Evolutionary conservation across 768 basidiomycete species (phyloP).

Genomic region (Mrakia gelida): DNA sequence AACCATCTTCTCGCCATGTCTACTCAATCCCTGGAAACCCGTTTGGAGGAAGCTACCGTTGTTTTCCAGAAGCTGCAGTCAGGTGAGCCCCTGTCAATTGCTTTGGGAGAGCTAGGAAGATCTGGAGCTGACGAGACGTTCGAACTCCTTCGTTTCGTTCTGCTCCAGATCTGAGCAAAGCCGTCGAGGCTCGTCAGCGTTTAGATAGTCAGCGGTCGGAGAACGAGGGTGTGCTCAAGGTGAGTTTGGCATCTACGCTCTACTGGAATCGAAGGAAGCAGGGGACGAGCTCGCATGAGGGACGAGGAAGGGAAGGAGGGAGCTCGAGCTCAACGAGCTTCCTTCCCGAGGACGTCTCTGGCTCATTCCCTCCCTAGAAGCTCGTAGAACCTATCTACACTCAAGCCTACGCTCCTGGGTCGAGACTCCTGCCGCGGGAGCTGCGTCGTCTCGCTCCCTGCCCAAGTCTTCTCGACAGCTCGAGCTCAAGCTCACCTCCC

Average conservation of each 20-base stretch:
- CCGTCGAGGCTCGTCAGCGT: constrained; percentile 74
- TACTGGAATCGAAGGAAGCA: not conserved
- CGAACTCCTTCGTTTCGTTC: not conserved
- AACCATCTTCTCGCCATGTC: not conserved
- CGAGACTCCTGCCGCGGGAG: not conserved
- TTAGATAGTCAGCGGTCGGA: constrained; percentile 88
- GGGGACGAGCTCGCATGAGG: constrained; percentile 1
- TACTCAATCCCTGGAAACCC: constrained; percentile 11
- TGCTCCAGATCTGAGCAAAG: constrained; percentile 57
- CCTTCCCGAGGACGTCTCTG: not conserved
- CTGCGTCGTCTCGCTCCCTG: not conserved
- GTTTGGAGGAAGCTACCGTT: constrained; percentile 55
- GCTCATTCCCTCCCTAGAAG: not conserved
- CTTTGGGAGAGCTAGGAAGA: not conserved
- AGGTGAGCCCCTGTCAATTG: constrained; percentile 38
- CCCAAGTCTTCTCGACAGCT: not conserved
- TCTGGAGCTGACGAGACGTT: not conserved
- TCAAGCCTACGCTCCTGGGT: too few relatives aligned
- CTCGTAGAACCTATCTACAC: too few relatives aligned
- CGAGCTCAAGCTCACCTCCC: not conserved
- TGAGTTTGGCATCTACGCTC: constrained; percentile 39
- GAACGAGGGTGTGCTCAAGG: constrained; percentile 89
- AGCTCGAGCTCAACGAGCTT: not conserved
- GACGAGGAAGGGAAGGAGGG: not conserved
- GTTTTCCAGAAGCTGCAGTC: constrained; percentile 78